These are phyloP conservation scores for Phytophthora niederhauseri DNA, from an alignment of 352 stramenopile genomes.

Conservation along the genomic window DNA sequence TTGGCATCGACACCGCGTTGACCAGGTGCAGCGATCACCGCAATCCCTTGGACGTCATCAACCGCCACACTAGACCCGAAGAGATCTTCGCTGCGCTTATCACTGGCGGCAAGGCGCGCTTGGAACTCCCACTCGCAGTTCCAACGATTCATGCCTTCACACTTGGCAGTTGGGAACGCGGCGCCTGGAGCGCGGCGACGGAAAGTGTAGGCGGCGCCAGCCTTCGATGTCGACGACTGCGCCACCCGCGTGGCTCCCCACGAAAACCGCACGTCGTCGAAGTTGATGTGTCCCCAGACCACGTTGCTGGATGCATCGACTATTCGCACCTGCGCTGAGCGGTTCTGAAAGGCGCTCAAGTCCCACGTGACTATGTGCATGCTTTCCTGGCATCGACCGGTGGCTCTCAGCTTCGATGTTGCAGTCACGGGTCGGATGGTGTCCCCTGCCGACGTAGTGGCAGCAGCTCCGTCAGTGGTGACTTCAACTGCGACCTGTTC, in stretches of 20 bases:
- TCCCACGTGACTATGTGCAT: conserved; percentile 93
- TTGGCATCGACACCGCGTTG: conserved; percentile 84
- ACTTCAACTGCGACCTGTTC: conserved; percentile 39
- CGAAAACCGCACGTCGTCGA: conserved; percentile 95
- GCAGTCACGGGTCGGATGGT: conserved; percentile 24
- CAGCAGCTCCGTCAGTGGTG: conserved; percentile 12
- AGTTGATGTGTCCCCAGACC: conserved; percentile 97
- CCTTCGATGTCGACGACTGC: conserved; percentile 65
- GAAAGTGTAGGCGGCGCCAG: conserved; percentile 85
- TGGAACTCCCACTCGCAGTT: conserved; percentile 91
- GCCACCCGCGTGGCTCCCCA: conserved; percentile 73
- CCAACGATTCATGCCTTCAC: conserved; percentile 62
- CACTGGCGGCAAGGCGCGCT: conserved; percentile 83
- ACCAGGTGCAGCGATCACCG: conserved; percentile 79
- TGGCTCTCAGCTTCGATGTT: conserved; percentile 80
- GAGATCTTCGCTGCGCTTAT: conserved; percentile 86
- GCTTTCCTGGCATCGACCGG: conserved; percentile 90
- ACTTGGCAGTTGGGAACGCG: conserved; percentile 42
- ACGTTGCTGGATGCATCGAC: conserved; percentile 89
- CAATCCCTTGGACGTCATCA: conserved; percentile 80
- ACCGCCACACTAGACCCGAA: conserved; percentile 91
- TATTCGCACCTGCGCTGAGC: conserved; percentile 91
- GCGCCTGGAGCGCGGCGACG: conserved; percentile 61
- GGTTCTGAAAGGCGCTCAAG: conserved; percentile 78
- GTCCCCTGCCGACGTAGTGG: conserved; percentile 1